Evolutionary conservation across 2,329 filamentous ascomycete species (phyloP).

Genomic region (Spiromastix sp.): DNA sequence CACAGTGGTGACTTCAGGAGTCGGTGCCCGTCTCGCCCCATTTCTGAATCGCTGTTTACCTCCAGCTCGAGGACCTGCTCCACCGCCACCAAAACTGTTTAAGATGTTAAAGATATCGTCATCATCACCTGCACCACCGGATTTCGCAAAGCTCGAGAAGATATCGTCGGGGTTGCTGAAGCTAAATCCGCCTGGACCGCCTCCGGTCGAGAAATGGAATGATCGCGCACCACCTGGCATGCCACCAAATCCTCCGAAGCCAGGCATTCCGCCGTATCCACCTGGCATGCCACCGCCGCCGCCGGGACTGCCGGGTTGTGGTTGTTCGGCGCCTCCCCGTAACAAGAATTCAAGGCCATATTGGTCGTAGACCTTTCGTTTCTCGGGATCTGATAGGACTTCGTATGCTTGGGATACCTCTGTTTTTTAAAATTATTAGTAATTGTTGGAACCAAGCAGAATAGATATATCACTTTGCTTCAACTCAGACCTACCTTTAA

Average conservation of each 20-base stretch:
- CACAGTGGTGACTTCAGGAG: conserved; percentile 81
- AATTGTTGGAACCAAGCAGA: not conserved
- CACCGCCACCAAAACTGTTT: conserved; percentile 35
- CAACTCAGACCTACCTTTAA: conserved; percentile 66
- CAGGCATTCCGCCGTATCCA: conserved; percentile 47
- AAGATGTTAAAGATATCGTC: conserved; percentile 48
- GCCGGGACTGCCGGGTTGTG: conserved; percentile 47
- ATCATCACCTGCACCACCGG: conserved; percentile 39
- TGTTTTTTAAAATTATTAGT: conserved; percentile 15
- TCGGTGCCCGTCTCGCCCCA: conserved; percentile 32
- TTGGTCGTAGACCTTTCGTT: conserved; percentile 89
- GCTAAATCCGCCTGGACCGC: conserved; percentile 57
- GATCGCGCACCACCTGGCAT: conserved; percentile 38
- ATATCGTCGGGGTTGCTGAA: conserved; percentile 79
- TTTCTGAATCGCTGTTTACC: conserved; percentile 12
- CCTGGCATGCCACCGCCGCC: conserved; percentile 33
- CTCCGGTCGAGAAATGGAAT: conserved; percentile 41
- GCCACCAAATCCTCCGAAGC: conserved; percentile 38
- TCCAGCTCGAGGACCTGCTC: conserved; percentile 23
- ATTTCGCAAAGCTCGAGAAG: conserved; percentile 72
- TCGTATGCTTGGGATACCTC: conserved; percentile 97
- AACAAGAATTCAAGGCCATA: conserved; percentile 90
- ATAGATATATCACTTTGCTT: not conserved
- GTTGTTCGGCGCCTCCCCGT: conserved; percentile 61
- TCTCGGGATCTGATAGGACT: conserved; percentile 93